Conservation (phyloP, 768 basidiomycete genomes). For the Lactarius quietus region DNA sequence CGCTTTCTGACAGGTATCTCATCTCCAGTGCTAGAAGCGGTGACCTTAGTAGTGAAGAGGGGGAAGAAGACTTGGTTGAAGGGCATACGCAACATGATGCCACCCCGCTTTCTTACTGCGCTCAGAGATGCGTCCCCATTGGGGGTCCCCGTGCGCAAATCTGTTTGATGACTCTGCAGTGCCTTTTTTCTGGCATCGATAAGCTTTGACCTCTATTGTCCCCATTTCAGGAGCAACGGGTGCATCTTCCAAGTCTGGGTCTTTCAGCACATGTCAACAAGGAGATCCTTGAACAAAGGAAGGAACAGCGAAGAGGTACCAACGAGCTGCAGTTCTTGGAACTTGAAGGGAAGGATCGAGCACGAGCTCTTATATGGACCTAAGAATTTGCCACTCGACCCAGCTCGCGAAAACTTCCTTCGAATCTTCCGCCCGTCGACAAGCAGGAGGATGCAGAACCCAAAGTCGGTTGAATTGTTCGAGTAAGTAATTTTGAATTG, state of each 20-base stretch:
- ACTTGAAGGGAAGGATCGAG: constrained; percentile 3
- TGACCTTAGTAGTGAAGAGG: neutral
- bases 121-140: neutral
- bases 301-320: neutral
- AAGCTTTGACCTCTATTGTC: neutral
- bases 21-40: neutral
- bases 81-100: constrained; percentile 3
- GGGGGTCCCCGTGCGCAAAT: neutral
- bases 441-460: neutral
- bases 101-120: constrained; percentile 15
- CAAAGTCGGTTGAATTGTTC: neutral
- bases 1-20: neutral
- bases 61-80: neutral
- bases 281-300: neutral
- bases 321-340: constrained; percentile 6
- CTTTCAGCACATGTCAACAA: neutral
- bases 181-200: neutral
- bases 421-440: neutral
- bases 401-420: neutral
- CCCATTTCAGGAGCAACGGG: constrained; percentile 6
- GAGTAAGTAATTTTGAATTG: neutral
- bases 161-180: too few species aligned
- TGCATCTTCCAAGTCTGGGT: neutral
- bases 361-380: neutral
- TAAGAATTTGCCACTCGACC: neutral